Evolutionary conservation across 2,329 filamentous ascomycete genomes (phyloP).

Genomic region (Ceratocystis diversiconidia): DNA sequence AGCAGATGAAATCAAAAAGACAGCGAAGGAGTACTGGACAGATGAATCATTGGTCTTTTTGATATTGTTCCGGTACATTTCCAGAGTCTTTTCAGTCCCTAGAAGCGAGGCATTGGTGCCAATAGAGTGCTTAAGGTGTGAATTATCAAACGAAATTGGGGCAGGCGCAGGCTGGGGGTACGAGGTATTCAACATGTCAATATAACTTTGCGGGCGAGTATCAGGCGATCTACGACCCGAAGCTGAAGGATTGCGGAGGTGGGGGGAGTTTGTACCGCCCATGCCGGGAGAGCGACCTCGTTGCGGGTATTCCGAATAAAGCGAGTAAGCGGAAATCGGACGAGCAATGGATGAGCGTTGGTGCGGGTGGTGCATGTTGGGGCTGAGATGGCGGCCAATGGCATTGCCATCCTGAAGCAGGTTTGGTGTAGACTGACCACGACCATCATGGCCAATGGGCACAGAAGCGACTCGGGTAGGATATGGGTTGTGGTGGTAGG

Average conservation of each 20-base stretch:
- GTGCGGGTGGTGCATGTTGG: slow-evolving; percentile 36
- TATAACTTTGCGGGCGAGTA: slow-evolving; percentile 38
- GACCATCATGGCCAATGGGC: slow-evolving; percentile 30
- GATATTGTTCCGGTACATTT: slow-evolving; percentile 94
- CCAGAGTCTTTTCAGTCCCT: slow-evolving; percentile 81
- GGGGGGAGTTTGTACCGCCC: slow-evolving; percentile 26
- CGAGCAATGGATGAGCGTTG: slow-evolving; percentile 47
- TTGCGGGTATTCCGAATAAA: slow-evolving; percentile 51
- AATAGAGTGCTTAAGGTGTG: slow-evolving; percentile 60
- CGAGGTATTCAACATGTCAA: slow-evolving; percentile 50
- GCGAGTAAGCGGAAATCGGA: slow-evolving; percentile 64
- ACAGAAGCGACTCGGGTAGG: slow-evolving; percentile 30
- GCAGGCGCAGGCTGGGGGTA: slow-evolving; percentile 65
- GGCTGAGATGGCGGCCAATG: slow-evolving; percentile 49
- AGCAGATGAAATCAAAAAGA: slow-evolving; percentile 83
- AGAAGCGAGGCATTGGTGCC: slow-evolving; percentile 84
- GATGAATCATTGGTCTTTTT: slow-evolving; percentile 89
- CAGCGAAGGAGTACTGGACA: slow-evolving; percentile 90
- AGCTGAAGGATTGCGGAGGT: slow-evolving; percentile 34
- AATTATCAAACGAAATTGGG: slow-evolving; percentile 63
- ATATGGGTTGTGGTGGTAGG: slow-evolving; percentile 47
- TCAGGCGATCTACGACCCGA: slow-evolving; percentile 44
- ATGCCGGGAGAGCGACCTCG: slow-evolving; percentile 48
- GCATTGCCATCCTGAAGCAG: slow-evolving; percentile 32
- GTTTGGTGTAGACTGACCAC: slow-evolving; percentile 37